Evolutionary conservation across 495 filamentous ascomycete genomes (phyloP).

Genomic region (Trichoderma parareesei): DNA sequence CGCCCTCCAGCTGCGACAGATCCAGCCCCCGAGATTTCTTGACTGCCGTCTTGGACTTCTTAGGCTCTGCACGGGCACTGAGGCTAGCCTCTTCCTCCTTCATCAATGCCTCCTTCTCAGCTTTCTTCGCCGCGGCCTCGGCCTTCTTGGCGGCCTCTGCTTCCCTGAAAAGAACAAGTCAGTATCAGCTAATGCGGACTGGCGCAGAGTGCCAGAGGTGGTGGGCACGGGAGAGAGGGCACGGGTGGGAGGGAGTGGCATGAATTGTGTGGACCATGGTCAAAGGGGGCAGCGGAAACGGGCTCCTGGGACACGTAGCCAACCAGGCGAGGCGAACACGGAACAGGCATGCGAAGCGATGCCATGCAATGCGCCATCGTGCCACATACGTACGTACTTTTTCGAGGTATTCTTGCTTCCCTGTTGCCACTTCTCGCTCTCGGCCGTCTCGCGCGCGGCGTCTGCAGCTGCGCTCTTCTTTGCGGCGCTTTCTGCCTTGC

Average conservation of each 20-base stretch:
- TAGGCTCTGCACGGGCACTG: constrained; percentile 51
- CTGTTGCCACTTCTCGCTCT: constrained; percentile 75
- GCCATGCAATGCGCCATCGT: constrained; percentile 6
- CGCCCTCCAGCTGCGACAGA: constrained; percentile 58
- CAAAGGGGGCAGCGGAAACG: constrained; percentile 1
- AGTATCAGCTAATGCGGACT: neutral
- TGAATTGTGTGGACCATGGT: constrained; percentile 7
- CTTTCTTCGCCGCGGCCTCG: constrained; percentile 79
- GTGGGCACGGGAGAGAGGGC: neutral
- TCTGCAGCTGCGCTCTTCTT: constrained; percentile 65
- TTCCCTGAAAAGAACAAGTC: constrained; percentile 45
- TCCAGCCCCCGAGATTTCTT: constrained; percentile 69
- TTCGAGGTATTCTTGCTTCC: constrained; percentile 76
- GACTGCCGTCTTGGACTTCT: constrained; percentile 47
- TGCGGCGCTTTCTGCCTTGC: constrained; percentile 84
- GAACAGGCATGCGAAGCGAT: neutral
- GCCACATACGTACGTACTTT: constrained; percentile 51
- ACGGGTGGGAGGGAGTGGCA: neutral
- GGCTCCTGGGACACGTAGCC: neutral
- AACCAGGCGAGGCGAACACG: neutral
- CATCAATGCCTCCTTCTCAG: constrained; percentile 75
- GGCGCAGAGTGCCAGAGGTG: neutral
- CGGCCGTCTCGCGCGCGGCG: constrained; percentile 55
- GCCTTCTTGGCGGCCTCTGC: constrained; percentile 78
- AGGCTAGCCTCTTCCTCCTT: constrained; percentile 74